Conservation (phyloP, 805 yeast genomes). For the Vanderwaltozyma tropicalis region DNA sequence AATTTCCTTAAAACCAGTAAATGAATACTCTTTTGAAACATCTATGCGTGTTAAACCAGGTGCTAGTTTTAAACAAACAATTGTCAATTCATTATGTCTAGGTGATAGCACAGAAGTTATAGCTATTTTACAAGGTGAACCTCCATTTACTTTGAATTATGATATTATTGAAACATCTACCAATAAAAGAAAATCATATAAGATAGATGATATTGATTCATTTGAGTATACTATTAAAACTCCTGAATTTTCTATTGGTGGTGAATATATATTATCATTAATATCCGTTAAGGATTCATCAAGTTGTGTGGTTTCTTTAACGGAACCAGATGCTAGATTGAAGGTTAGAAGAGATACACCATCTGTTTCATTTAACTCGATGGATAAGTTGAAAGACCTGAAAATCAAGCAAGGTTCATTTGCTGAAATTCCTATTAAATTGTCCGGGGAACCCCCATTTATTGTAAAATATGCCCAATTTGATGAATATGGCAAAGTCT, state of each 20-base stretch:
- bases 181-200: constrained; percentile 36
- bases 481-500: constrained; percentile 20
- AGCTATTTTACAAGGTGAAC: constrained; percentile 60
- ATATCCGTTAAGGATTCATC: constrained; percentile 63
- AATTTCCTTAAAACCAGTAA: constrained; percentile 26
- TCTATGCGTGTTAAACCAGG: constrained; percentile 63
- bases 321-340: constrained; percentile 53
- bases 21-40: constrained; percentile 49
- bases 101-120: constrained; percentile 40
- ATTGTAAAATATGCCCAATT: constrained; percentile 28
- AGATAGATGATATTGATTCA: constrained; percentile 32
- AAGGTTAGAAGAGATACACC: constrained; percentile 66
- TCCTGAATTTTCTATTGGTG: constrained; percentile 53
- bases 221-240: constrained; percentile 37
- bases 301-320: constrained; percentile 64
- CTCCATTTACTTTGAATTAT: constrained; percentile 66
- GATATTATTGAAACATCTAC: constrained; percentile 50
- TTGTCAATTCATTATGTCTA: constrained; percentile 33
- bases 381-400: constrained; percentile 22
- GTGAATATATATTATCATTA: constrained; percentile 57
- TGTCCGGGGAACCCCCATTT: constrained; percentile 51
- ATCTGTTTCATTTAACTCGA: constrained; percentile 35
- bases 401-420: constrained; percentile 53
- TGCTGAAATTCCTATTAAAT: constrained; percentile 47
- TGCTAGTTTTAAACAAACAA: constrained; percentile 30